Conservation (phyloP, 2,329 filamentous ascomycete species). For the Colletotrichum incanum region DNA sequence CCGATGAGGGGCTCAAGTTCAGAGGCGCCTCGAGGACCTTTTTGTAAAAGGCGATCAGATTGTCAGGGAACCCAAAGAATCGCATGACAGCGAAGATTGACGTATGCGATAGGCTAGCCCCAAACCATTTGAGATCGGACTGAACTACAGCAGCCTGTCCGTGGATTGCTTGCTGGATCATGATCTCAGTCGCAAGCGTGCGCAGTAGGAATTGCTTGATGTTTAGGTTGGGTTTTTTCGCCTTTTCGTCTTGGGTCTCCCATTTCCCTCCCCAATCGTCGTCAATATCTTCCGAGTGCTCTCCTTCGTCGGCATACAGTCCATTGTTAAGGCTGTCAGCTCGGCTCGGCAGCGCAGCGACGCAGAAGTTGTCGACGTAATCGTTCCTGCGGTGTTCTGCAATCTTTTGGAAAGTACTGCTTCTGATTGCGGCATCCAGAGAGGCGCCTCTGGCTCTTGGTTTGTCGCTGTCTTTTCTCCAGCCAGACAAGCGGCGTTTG, state of each 20-base stretch:
- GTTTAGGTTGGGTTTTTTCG: constrained; percentile 51
- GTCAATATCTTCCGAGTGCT: constrained; percentile 24
- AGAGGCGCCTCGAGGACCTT: constrained; percentile 73
- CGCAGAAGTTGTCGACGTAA: constrained; percentile 3
- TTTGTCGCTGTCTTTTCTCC: background rate
- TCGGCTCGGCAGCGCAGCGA: background rate
- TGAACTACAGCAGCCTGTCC: constrained; percentile 63
- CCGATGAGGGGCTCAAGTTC: constrained; percentile 59
- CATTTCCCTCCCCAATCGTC: constrained; percentile 34
- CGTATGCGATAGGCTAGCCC: constrained; percentile 65
- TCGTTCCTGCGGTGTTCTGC: background rate
- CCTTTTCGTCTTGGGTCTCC: constrained; percentile 15
- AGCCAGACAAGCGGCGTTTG: too few relatives aligned
- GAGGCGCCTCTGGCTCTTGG: background rate
- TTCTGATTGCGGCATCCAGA: background rate
- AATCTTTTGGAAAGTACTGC: background rate
- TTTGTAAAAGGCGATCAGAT: constrained; percentile 73
- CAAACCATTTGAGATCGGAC: constrained; percentile 62
- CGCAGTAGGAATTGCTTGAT: constrained; percentile 66
- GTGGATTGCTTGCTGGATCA: constrained; percentile 61
- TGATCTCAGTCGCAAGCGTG: constrained; percentile 63
- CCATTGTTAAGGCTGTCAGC: background rate
- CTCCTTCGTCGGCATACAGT: constrained; percentile 14
- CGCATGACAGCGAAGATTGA: constrained; percentile 71
- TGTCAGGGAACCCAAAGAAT: constrained; percentile 71